A percentile compares a stretch with the other conserved stretches of the same genome.
Conservation (phyloP, 2,329 filamentous ascomycete species). For the Venturia carpophila region DNA sequence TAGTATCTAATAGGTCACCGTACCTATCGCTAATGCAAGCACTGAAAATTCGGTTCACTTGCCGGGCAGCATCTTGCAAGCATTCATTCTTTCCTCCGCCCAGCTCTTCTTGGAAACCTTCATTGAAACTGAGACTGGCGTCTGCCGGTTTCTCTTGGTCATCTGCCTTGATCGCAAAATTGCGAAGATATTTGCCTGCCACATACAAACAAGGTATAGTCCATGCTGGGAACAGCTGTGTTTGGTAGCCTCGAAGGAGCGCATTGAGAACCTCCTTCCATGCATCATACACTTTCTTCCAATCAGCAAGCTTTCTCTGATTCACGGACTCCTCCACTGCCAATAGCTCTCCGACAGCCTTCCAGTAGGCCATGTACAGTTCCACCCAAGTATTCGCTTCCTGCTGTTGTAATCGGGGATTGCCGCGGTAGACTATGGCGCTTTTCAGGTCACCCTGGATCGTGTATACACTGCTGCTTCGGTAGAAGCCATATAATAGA, state of each 20-base stretch:
- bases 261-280: slow-evolving; percentile 80
- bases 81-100: slow-evolving; percentile 74
- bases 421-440: slow-evolving; percentile 56
- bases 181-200: slow-evolving; percentile 74
- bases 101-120: slow-evolving; percentile 69
- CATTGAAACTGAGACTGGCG: slow-evolving; percentile 37
- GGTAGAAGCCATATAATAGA: slow-evolving; percentile 62
- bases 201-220: slow-evolving; percentile 86
- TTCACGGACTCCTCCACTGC: slow-evolving; percentile 51
- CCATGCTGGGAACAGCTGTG: slow-evolving; percentile 73
- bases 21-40: slow-evolving; percentile 85
- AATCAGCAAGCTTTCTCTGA: slow-evolving; percentile 49
- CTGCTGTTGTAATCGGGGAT: slow-evolving; percentile 49
- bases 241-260: slow-evolving; percentile 74
- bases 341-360: slow-evolving; percentile 65
- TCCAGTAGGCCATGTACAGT: slow-evolving; percentile 78
- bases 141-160: slow-evolving; percentile 51
- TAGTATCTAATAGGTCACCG: slow-evolving; percentile 25
- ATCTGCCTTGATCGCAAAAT: slow-evolving; percentile 88
- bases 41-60: slow-evolving; percentile 87
- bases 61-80: slow-evolving; percentile 81
- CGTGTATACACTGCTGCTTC: slow-evolving; percentile 59
- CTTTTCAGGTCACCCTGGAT: slow-evolving; percentile 64
- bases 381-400: slow-evolving; percentile 80
- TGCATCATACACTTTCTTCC: slow-evolving; percentile 73